A percentile compares a stretch with the other conserved stretches of the same genome.
Evolutionary conservation across 2,329 filamentous ascomycete genomes (phyloP).

Genomic region (Beauveria brongniartii): DNA sequence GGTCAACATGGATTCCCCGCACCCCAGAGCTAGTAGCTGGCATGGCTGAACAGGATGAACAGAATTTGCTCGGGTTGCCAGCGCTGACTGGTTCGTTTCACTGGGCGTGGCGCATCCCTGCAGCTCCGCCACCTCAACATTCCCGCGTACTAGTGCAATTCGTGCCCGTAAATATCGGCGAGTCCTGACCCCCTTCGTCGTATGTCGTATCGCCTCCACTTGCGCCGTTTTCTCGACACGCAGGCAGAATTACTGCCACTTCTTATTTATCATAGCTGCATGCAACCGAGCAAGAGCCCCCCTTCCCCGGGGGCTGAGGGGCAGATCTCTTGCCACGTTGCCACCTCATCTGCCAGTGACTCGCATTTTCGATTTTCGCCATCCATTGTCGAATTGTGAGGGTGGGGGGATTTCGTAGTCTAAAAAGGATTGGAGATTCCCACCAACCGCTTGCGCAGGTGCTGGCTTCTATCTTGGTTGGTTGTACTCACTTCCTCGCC

Average conservation of each 20-base stretch:
- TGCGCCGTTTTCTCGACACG: background rate
- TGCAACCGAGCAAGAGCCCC: background rate
- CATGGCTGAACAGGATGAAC: background rate
- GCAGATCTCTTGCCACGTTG: background rate
- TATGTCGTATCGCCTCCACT: constrained; percentile 10
- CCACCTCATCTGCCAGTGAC: background rate
- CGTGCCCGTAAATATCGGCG: background rate
- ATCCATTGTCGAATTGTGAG: background rate
- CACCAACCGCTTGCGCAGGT: background rate
- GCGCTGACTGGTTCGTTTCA: background rate
- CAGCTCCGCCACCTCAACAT: background rate
- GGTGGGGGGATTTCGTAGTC: background rate
- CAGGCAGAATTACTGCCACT: background rate
- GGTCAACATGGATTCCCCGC: constrained; percentile 5
- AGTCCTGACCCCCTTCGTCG: background rate
- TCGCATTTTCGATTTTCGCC: background rate
- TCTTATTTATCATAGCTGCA: background rate
- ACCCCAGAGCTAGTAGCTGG: constrained; percentile 2
- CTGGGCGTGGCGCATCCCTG: background rate
- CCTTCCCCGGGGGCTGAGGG: background rate
- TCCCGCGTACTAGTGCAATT: background rate
- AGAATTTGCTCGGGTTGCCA: background rate
- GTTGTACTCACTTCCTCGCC: background rate
- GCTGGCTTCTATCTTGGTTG: background rate
- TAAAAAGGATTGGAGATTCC: background rate